These are phyloP conservation scores for Lasiosphaeria ovina DNA, from an alignment of 495 filamentous ascomycete genomes.

Conservation along the genomic window DNA sequence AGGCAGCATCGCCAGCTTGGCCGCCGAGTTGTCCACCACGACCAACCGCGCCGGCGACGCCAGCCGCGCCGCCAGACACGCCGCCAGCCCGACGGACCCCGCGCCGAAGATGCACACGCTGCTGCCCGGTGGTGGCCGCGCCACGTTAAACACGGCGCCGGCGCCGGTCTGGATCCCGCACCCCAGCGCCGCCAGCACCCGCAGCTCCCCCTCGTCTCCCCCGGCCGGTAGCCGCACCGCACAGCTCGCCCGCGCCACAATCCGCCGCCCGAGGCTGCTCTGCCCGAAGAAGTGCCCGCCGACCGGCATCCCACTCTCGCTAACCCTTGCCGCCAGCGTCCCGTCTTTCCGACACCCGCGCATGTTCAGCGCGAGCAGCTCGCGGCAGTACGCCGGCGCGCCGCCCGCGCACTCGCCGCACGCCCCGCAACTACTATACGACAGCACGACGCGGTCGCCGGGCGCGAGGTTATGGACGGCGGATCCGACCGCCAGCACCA, in stretches of 20 bases:
- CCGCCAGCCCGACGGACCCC: slow-evolving; percentile 16
- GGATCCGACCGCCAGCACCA: not conserved
- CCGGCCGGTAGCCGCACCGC: slow-evolving; percentile 4
- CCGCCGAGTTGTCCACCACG: slow-evolving; percentile 15
- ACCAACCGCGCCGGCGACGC: slow-evolving; percentile 12
- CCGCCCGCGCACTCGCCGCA: slow-evolving; percentile 11
- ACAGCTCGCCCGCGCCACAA: slow-evolving; percentile 15
- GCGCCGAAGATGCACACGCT: slow-evolving; percentile 17
- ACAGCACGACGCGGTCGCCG: slow-evolving; percentile 19
- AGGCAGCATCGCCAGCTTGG: slow-evolving; percentile 14
- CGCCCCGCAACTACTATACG: slow-evolving; percentile 9
- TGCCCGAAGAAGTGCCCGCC: slow-evolving; percentile 18
- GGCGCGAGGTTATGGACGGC: not conserved
- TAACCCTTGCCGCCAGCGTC: not conserved
- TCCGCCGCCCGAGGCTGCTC: slow-evolving; percentile 11
- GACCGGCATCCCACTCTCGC: not conserved
- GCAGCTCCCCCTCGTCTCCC: slow-evolving; percentile 10
- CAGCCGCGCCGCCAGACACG: slow-evolving; percentile 13
- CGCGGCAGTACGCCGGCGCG: slow-evolving; percentile 13
- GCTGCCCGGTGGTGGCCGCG: slow-evolving; percentile 6
- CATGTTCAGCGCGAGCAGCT: slow-evolving; percentile 6
- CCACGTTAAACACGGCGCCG: slow-evolving; percentile 14
- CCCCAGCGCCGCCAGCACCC: slow-evolving; percentile 14
- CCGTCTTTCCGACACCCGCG: not conserved
- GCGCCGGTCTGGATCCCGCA: slow-evolving; percentile 20